These are phyloP conservation scores for Myriosclerotinia duriaeana DNA, from an alignment of 2,329 filamentous ascomycete genomes.

Conservation along the genomic window DNA sequence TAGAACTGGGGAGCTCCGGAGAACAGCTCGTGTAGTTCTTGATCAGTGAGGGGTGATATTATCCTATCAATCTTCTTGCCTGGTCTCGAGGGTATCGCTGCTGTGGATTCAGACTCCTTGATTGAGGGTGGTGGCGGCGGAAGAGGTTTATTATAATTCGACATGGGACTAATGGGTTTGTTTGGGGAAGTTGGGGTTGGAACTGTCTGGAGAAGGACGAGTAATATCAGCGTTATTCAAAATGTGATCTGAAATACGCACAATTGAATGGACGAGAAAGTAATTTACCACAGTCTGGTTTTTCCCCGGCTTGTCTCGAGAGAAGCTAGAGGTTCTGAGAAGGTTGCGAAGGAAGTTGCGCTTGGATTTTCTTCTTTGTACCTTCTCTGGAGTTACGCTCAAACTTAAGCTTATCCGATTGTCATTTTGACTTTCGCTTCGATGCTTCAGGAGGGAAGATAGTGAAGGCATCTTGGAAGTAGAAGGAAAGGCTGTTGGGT, in stretches of 20 bases:
- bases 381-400: slow-evolving; percentile 33
- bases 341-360: slow-evolving; percentile 41
- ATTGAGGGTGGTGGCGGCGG: slow-evolving; percentile 49
- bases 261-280: neutral
- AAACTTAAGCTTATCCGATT: slow-evolving; percentile 26
- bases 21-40: slow-evolving; percentile 68
- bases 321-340: slow-evolving; percentile 35
- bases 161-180: slow-evolving; percentile 29
- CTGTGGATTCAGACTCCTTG: slow-evolving; percentile 45
- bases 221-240: slow-evolving; percentile 24
- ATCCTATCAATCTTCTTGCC: slow-evolving; percentile 49
- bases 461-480: slow-evolving; percentile 37
- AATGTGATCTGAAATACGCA: slow-evolving; percentile 24
- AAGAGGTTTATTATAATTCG: slow-evolving; percentile 56
- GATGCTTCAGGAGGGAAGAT: slow-evolving; percentile 36
- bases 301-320: slow-evolving; percentile 17
- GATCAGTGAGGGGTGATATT: slow-evolving; percentile 58
- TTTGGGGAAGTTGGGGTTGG: slow-evolving; percentile 23
- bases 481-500: neutral
- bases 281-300: slow-evolving; percentile 30
- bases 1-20: slow-evolving; percentile 75
- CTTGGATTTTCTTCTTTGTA: slow-evolving; percentile 38
- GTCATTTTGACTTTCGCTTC: slow-evolving; percentile 29
- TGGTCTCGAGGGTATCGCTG: slow-evolving; percentile 39
- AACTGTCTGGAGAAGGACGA: slow-evolving; percentile 14